phyloP scores from a whole-genome alignment of 148 eudicot genomes.

The Pharnaceum exiguum region DNA sequence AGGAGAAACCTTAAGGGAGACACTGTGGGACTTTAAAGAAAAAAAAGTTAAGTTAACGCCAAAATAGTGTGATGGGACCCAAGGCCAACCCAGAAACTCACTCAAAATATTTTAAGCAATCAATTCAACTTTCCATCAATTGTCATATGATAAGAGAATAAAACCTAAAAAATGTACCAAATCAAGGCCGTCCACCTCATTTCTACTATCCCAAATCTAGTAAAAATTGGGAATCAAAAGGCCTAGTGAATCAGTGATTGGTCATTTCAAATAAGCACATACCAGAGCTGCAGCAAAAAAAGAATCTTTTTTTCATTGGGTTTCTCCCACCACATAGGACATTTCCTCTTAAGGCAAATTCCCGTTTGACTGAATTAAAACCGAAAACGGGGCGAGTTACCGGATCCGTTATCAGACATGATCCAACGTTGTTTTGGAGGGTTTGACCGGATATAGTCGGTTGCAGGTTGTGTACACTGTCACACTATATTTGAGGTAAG shows the following conservation, averaged over 20 bases:
- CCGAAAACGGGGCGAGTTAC: neutral
- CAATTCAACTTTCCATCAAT: too few species aligned
- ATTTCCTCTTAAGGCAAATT: constrained; percentile 18
- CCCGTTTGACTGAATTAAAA: neutral
- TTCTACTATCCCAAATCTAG: neutral
- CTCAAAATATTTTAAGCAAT: too few species aligned
- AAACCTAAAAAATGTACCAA: neutral
- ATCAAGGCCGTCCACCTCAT: neutral
- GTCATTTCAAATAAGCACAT: too few species aligned
- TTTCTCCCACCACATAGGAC: constrained; percentile 6
- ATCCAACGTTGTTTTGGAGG: neutral
- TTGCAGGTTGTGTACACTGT: neutral
- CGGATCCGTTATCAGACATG: constrained; percentile 2
- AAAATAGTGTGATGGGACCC: neutral
- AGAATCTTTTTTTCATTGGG: constrained; percentile 9
- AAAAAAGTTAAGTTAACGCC: neutral
- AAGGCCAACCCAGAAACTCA: neutral
- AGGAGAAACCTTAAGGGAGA: constrained; percentile 10
- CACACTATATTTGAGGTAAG: neutral
- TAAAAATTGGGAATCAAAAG: neutral
- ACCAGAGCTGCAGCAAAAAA: neutral
- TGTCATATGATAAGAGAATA: too few species aligned
- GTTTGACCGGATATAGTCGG: neutral
- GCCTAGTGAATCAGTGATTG: neutral
- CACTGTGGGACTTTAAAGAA: constrained; percentile 3